phyloP scores from a whole-genome alignment of 192 early-diverging fungal genomes.

The Rhizophagus clarus region DNA sequence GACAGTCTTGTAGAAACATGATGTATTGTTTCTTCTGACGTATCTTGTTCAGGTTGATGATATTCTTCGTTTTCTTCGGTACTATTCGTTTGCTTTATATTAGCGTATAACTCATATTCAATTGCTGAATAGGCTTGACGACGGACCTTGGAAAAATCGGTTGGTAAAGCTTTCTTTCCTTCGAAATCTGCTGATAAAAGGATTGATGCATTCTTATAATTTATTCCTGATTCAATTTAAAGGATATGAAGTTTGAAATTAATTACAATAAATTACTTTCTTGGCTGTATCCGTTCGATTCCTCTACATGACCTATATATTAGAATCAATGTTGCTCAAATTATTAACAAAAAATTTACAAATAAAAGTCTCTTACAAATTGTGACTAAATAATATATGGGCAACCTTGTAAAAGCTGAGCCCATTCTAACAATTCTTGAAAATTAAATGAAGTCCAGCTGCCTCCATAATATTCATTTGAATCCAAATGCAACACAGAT shows the following conservation, averaged over 20 bases:
- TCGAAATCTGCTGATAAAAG: conserved; percentile 8
- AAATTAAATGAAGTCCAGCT: conserved; percentile 60
- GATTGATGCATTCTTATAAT: not conserved
- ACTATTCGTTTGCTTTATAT: not conserved
- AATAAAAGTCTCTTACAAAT: not conserved
- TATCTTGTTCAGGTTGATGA: not conserved
- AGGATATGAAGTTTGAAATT: not conserved
- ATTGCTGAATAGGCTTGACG: conserved; percentile 19
- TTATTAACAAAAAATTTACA: not conserved
- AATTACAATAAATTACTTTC: conserved; percentile 27
- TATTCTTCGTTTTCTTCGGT: not conserved
- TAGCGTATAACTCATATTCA: conserved; percentile 25
- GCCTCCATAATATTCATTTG: conserved; percentile 81
- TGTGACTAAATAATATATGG: not conserved
- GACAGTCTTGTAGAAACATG: conserved; percentile 26
- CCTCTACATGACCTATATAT: not conserved
- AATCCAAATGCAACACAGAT: conserved; percentile 81
- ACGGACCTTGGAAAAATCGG: not conserved
- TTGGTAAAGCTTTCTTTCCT: conserved; percentile 10
- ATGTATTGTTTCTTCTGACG: conserved; percentile 7
- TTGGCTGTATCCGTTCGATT: not conserved
- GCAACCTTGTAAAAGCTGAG: conserved; percentile 34
- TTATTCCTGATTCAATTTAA: not conserved
- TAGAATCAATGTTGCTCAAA: not conserved
- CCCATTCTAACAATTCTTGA: conserved; percentile 52